A percentile compares a stretch with the other conserved stretches of the same genome.
phyloP scores from a whole-genome alignment of 805 yeast genomes.

The Ogataea nitratoaversa region DNA sequence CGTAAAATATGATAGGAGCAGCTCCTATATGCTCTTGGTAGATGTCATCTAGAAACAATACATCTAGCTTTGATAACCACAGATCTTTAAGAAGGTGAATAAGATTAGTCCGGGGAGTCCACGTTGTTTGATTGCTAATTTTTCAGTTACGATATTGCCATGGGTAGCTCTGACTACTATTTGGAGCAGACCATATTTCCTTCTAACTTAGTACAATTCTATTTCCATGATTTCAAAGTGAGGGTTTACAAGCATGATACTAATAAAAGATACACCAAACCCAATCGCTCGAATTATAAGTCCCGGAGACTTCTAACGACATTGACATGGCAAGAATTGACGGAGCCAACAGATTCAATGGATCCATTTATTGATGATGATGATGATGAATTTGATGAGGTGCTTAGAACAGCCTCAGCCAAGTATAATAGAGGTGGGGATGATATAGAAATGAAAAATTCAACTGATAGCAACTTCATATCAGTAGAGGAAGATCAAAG shows the following conservation, averaged over 20 bases:
- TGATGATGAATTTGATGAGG: constrained; percentile 19
- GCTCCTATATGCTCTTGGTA: too few relatives aligned
- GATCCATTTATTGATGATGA: constrained; percentile 20
- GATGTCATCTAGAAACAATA: too few relatives aligned
- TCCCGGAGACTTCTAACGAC: constrained; percentile 16
- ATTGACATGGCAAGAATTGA: constrained; percentile 22
- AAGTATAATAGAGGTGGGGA: not conserved
- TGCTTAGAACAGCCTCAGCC: constrained; percentile 1
- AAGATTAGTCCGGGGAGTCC: too few relatives aligned
- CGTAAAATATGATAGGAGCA: too few relatives aligned
- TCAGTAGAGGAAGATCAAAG: constrained; percentile 2
- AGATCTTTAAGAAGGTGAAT: too few relatives aligned
- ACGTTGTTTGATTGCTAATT: too few relatives aligned
- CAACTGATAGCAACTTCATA: not conserved
- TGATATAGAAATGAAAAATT: constrained; percentile 3
- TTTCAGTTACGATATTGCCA: not conserved
- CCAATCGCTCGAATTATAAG: not conserved
- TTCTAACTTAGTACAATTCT: constrained; percentile 17
- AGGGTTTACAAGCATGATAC: constrained; percentile 11
- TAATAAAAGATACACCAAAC: constrained; percentile 10
- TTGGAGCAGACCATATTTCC: constrained; percentile 24
- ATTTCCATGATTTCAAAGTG: constrained; percentile 21
- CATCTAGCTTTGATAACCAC: too few relatives aligned
- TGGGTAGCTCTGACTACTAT: constrained; percentile 6
- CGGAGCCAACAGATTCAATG: constrained; percentile 23